Evolutionary conservation across 345 rosid species (phyloP), one percentile per base, ranked within the genome.

Genomic region (Brassica rapa): DNA sequence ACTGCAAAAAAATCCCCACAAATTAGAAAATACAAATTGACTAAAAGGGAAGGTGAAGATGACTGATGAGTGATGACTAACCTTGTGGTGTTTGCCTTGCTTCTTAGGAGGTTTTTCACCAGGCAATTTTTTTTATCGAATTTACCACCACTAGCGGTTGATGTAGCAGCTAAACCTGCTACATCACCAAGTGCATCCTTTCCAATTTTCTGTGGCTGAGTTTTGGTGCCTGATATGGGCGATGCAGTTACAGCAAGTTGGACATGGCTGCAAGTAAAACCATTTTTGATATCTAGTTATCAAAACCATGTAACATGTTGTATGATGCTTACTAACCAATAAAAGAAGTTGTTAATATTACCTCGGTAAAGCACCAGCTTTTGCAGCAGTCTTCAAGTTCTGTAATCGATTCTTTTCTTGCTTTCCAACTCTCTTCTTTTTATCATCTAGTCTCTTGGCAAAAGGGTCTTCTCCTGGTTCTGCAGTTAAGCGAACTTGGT

Each of bases 121-220:
- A 0, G 83, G 85, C 37, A 92, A 81, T 87, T 89, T 94, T 89
- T 94, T 83, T 87, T 92, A 82, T 94, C 99, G 41, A 94, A 94
- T 85, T 94, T 94, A 56, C 98, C 98, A 68, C 97, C 97, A 79
- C 98, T 94, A 41, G 94, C 98, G 10, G 98, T 94, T 73, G 98
- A 87, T 15, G 94, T 85, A 4, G 94, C 86, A 30, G 95, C 99
- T 74, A 91, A 83, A 81, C 99, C 96, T 25, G 98, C 99, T 4
- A 91, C 97, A 62, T 85, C 86, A 19, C 92, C 89, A 32, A 92
- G 85, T 55, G 84, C 97, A 29, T 91, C 88, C 87, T 88, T 94
- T 39, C 83, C 82, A 21, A 89, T 29, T 81, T 89, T 92, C 82
- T 86, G 85, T 12, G 91, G 84, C 74, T 86, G 89, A 75, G 86